These are phyloP conservation scores for Wallacemonas sp. DNA, from an alignment of 208 protist genomes.

Conservation along the genomic window DNA sequence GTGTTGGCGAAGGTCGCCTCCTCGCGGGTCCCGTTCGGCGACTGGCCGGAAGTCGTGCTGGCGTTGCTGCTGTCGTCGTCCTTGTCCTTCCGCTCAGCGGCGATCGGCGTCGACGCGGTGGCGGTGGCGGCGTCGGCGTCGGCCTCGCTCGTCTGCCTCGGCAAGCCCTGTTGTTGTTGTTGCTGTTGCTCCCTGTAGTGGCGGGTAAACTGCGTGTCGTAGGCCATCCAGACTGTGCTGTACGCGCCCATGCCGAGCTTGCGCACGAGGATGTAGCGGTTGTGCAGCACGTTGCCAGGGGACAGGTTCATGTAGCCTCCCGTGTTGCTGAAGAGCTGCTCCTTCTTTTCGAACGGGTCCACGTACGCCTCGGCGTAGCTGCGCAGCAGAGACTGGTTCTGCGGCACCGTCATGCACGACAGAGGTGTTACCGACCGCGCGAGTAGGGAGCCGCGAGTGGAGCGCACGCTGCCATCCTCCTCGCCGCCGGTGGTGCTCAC, in stretches of 20 bases:
- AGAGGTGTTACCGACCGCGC: not conserved
- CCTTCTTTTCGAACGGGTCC: slow-evolving; percentile 17
- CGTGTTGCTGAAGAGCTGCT: slow-evolving; percentile 19
- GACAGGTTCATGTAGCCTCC: slow-evolving; percentile 76
- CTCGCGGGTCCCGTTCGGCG: not conserved
- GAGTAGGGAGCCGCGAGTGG: not conserved
- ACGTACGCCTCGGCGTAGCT: slow-evolving; percentile 17
- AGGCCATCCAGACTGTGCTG: slow-evolving; percentile 90
- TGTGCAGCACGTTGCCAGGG: slow-evolving; percentile 64
- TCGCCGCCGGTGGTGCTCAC: not conserved
- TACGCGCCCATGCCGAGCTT: slow-evolving; percentile 90
- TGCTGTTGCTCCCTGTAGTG: not conserved
- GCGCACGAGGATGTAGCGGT: slow-evolving; percentile 79
- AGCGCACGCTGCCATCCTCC: slow-evolving; percentile 5
- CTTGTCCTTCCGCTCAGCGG: not conserved
- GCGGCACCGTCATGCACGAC: slow-evolving; percentile 1
- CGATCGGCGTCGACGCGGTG: not conserved
- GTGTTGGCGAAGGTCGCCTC: not conserved
- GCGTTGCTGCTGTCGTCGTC: not conserved
- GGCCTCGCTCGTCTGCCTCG: not conserved
- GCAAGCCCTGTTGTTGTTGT: not conserved
- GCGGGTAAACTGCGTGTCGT: slow-evolving; percentile 58
- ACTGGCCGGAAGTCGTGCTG: not conserved
- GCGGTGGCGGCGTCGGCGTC: slow-evolving; percentile 8
- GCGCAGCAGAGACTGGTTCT: slow-evolving; percentile 7